These are phyloP conservation scores for Trichoderma asperelloides DNA, from an alignment of 495 filamentous ascomycete genomes.

Conservation along the genomic window DNA sequence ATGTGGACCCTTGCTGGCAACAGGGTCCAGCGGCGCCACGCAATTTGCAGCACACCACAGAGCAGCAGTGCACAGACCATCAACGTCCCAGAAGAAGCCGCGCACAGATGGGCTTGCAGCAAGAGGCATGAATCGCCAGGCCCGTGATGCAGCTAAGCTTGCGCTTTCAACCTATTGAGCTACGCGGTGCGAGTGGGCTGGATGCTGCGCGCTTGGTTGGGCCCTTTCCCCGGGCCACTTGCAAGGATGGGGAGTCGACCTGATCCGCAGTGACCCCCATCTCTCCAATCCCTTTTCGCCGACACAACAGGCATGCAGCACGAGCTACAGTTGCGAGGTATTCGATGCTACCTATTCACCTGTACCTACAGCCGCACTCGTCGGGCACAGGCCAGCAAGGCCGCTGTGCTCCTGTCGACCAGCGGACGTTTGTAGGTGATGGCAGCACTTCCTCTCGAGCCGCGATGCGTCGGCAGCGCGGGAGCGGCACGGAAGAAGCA, in stretches of 20 bases:
- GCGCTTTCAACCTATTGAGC: background rate
- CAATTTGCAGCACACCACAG: slow-evolving; percentile 5
- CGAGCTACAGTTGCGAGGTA: background rate
- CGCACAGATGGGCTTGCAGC: slow-evolving; percentile 6
- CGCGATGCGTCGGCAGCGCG: slow-evolving; percentile 2
- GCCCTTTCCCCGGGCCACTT: background rate
- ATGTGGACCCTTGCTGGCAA: background rate
- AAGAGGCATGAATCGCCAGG: slow-evolving; percentile 5
- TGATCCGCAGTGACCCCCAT: slow-evolving; percentile 1
- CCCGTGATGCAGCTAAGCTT: slow-evolving; percentile 1
- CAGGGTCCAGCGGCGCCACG: slow-evolving; percentile 2
- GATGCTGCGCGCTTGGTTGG: slow-evolving; percentile 5
- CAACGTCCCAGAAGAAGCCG: slow-evolving; percentile 3
- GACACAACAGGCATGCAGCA: background rate
- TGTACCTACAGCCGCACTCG: background rate
- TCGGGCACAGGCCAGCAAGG: background rate
- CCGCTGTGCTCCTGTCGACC: background rate
- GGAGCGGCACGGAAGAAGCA: slow-evolving; percentile 4
- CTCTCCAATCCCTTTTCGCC: background rate
- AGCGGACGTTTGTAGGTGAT: background rate
- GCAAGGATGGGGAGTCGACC: background rate
- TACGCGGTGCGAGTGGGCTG: background rate
- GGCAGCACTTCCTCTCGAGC: background rate
- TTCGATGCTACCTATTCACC: background rate
- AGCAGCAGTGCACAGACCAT: background rate